Evolutionary conservation across 129 eudicot genomes (phyloP).

Genomic region (Silybum marianum): DNA sequence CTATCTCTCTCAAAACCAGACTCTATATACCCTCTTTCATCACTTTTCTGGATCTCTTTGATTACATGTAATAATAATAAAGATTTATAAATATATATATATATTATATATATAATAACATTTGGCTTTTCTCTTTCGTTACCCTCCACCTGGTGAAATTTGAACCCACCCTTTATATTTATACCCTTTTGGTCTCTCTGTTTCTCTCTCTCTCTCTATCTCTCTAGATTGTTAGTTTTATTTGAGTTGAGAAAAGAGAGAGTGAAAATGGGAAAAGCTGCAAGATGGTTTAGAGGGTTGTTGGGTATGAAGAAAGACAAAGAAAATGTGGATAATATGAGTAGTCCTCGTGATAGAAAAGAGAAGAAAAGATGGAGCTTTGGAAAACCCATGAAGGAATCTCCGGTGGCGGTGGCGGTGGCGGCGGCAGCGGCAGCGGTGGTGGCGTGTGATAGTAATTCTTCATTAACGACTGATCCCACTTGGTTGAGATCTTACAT

Average conservation of each 20-base stretch:
- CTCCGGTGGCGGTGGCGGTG: slow-evolving; percentile 7
- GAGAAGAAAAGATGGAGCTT: slow-evolving; percentile 71
- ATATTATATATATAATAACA: neutral
- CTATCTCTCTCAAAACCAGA: slow-evolving; percentile 30
- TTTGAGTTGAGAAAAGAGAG: neutral
- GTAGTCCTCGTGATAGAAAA: slow-evolving; percentile 32
- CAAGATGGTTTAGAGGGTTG: slow-evolving; percentile 75
- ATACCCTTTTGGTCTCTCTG: slow-evolving; percentile 15
- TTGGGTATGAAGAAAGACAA: slow-evolving; percentile 75
- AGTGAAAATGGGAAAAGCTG: slow-evolving; percentile 78
- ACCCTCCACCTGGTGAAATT: slow-evolving; percentile 8
- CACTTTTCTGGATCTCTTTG: slow-evolving; percentile 29
- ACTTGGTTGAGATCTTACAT: slow-evolving; percentile 59
- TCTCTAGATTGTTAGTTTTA: slow-evolving; percentile 5
- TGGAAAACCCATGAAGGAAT: slow-evolving; percentile 42
- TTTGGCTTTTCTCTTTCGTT: slow-evolving; percentile 20
- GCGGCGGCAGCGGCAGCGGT: neutral
- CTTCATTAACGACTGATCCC: slow-evolving; percentile 28
- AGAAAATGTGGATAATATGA: slow-evolving; percentile 43
- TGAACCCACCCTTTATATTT: neutral
- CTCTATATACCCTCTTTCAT: slow-evolving; percentile 26
- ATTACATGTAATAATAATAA: neutral
- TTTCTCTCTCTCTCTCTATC: slow-evolving; percentile 25
- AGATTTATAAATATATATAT: slow-evolving; percentile 18
- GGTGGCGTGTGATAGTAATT: neutral